Conservation (phyloP, 2,329 filamentous ascomycete genomes). For the Colletotrichum spinosum region DNA sequence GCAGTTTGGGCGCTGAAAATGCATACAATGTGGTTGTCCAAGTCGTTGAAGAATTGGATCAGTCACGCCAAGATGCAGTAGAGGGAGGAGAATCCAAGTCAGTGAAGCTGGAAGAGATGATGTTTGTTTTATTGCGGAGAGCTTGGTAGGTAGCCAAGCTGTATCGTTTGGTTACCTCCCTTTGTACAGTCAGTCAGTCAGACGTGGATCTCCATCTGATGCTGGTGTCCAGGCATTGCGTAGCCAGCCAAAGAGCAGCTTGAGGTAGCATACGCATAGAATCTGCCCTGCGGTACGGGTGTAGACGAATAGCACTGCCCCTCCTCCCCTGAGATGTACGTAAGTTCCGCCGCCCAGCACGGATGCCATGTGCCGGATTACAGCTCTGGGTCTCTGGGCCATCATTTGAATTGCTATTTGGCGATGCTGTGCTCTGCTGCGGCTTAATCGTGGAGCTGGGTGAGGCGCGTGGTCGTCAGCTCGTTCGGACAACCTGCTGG, state of each 20-base stretch:
- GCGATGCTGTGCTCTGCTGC: neutral
- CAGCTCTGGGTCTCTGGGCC: neutral
- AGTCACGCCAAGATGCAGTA: constrained; percentile 6
- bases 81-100: neutral
- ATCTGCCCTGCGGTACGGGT: constrained; percentile 15
- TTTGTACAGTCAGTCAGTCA: too few relatives aligned
- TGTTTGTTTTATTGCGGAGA: constrained; percentile 19
- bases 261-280: constrained; percentile 12
- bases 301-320: constrained; percentile 26
- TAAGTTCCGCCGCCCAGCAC: constrained; percentile 10
- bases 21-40: constrained; percentile 25
- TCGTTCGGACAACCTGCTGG: neutral
- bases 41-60: neutral
- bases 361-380: constrained; percentile 17
- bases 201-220: too few relatives aligned
- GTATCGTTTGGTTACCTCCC: too few relatives aligned
- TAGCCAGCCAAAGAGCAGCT: too few relatives aligned
- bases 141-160: neutral
- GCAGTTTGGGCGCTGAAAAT: constrained; percentile 26
- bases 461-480: constrained; percentile 34
- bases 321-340: constrained; percentile 16
- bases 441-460: constrained; percentile 24
- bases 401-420: neutral
- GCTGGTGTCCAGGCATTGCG: too few relatives aligned
- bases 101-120: neutral